phyloP scores from a whole-genome alignment of 1,284 basidiomycete species.

The Grifola frondosa region DNA sequence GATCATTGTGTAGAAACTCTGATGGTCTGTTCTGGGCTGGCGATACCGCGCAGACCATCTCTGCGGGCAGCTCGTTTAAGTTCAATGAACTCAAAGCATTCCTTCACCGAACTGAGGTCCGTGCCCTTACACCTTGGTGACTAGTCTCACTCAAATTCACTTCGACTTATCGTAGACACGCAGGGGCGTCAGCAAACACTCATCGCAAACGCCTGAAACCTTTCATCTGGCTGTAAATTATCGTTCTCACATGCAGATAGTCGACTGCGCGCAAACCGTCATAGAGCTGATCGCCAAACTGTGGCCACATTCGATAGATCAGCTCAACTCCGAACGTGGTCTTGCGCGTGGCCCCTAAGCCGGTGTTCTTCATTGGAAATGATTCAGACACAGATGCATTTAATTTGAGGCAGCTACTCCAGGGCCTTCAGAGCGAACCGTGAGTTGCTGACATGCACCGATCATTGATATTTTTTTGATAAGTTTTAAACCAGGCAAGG shows the following conservation, averaged over 20 bases:
- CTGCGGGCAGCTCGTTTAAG: constrained; percentile 65
- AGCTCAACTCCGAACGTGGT: constrained; percentile 54
- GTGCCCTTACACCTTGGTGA: constrained; percentile 28
- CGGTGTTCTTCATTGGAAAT: constrained; percentile 56
- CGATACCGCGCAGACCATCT: constrained; percentile 78
- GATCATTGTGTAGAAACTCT: constrained; percentile 57
- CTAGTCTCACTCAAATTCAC: not conserved
- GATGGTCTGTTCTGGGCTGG: constrained; percentile 76
- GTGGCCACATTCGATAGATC: constrained; percentile 67
- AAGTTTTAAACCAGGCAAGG: constrained; percentile 35
- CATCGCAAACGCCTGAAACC: constrained; percentile 40
- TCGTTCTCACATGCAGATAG: constrained; percentile 64
- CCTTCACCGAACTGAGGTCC: constrained; percentile 51
- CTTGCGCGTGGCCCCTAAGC: constrained; percentile 54
- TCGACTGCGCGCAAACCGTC: constrained; percentile 61
- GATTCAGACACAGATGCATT: constrained; percentile 51
- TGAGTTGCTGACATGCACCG: constrained; percentile 19
- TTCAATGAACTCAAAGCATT: constrained; percentile 72
- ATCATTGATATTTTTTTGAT: not conserved
- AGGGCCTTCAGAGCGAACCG: constrained; percentile 53
- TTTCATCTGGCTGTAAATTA: constrained; percentile 69
- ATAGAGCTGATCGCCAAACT: constrained; percentile 57
- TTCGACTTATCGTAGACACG: not conserved
- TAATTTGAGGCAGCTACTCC: no score
- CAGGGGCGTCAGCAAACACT: no score